Base-by-base conservation (phyloP, 1,284 basidiomycete genomes). In the Trichosporon inkin region DNA sequence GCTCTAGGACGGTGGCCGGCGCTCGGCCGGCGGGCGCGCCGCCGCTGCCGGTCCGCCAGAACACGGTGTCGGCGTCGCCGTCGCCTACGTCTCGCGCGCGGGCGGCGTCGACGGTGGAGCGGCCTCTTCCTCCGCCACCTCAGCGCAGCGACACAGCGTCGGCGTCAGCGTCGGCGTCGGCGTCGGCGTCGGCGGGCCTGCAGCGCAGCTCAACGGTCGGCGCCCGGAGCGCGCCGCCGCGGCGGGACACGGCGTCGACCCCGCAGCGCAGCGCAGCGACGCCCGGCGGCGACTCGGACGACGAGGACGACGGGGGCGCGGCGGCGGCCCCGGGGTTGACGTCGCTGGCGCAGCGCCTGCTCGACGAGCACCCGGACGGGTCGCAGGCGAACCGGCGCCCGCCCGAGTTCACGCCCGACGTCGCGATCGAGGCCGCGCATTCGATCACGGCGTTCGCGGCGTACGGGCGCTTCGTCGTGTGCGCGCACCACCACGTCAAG, bases 341-440 rank as follows among this genome's bases (percentile, higher is more conserved):
- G 3, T 47, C 68, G 0, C 55, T 62, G 17, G 70, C 73, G 1
- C 75, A 74, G 47, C 64, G 73, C 2, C 62, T 72, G 17, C 52
- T 84, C 0, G 88, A 92, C 61, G 81, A 84, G 19, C 83, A 91
- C 57, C 92, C 92, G 0, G 92, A 95, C 73, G 82, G 85, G 10
- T 90, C 86, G 52, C 83, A 84, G 51, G 88, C 92, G 1, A 94
- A 90, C 22, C 84, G 92, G 8, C 84, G 88, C 0, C 87, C 88
- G 1, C 93, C 93, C 0, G 60, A 66, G 3, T 77, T 80, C 49
- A 68, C 71, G 2, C 78, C 79, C 1, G 76, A 78, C 24, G 62
- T 76, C n/a, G 51, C 62, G 5, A 60, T 78, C 44, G 53, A 67
- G 61, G 51, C 67, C 10, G 54, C 68, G 77, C 67, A 76, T 68